Conservation (phyloP, 2,329 filamentous ascomycete genomes). For the Orbilia blumenaviensis region DNA sequence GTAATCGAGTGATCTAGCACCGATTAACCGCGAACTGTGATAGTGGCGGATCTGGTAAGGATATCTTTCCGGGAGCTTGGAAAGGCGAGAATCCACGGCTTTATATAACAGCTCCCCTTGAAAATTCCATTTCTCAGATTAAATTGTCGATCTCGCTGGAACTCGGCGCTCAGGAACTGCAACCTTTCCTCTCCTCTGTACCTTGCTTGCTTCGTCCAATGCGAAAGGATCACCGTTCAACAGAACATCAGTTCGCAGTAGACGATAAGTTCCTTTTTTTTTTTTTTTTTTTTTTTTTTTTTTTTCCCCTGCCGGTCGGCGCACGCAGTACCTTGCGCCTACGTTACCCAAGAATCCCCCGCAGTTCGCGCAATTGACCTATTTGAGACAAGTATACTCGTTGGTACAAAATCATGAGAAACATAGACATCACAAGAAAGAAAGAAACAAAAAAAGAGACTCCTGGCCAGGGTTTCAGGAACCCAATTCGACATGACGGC, state of each 20-base stretch:
- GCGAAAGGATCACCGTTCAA: constrained; percentile 3
- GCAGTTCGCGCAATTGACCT: constrained; percentile 10
- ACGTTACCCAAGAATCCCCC: constrained; percentile 15
- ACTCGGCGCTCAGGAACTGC: constrained; percentile 12
- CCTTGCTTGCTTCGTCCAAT: constrained; percentile 4
- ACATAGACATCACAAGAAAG: neutral
- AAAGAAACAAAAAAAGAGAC: neutral
- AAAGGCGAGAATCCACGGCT: neutral
- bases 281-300: neutral
- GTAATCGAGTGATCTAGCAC: neutral
- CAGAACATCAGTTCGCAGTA: too few species aligned
- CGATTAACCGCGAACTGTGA: neutral
- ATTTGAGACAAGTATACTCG: neutral
- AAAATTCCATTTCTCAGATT: constrained; percentile 41
- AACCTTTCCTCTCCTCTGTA: neutral
- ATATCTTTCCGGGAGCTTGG: neutral
- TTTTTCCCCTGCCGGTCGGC: neutral
- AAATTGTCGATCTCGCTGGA: constrained; percentile 42
- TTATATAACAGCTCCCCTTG: constrained; percentile 18
- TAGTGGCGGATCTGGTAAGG: neutral
- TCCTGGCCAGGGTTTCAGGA: neutral
- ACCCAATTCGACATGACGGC: neutral
- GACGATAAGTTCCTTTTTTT: neutral
- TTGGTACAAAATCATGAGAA: neutral
- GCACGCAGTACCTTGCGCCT: neutral